Base-by-base conservation (phyloP, 164 flowering plant genomes). In the Sedum album region DNA sequence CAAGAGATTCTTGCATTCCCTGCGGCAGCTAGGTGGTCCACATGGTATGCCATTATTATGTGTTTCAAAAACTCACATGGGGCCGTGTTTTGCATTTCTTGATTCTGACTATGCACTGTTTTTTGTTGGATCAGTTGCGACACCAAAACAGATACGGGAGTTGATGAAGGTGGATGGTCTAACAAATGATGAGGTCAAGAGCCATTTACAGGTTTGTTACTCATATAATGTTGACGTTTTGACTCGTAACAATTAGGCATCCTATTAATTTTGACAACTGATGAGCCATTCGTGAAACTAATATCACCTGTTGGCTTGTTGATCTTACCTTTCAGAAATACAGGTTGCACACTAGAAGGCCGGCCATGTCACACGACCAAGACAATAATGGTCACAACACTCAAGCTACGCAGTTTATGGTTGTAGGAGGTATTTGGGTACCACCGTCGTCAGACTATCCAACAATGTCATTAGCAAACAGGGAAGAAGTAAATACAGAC, bases 111-210 rank as follows among this genome's bases (percentile, higher is more conserved):
- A 2, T 6, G 0, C 10, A n/a, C 21, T 51, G 5, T 4, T n/a
- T n/a, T 55, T 53, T 57, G 31, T 14, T 57, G 33, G 6, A 57
- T 26, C 88, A 93, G 97, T 76, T 67, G 98, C 96, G 0, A 93
- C 97, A 8, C 98, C 98, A 0, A 93, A 93, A 76, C 98, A 91
- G 71, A 93, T 93, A 28, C 85, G 90, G 78, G 98, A 93, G 75
- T 66, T 91, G 66, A 93, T 93, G 98, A 93, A 88, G 79, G 96
- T 93, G 6, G 97, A 93, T 79, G 96, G 98, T n/a, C 97, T 93
- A 21, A 89, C 98, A 0, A 93, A 93, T 70, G 97, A 93, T 70
- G 98, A 93, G 80, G 95, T 93, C 42, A 93, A 93, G 74, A 93
- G 98, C 77, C 98, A 93, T 84, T 82, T 93, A 73, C 98, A 93